Evolutionary conservation across 2,329 filamentous ascomycete genomes (phyloP).

Genomic region (Exophiala bonariae): DNA sequence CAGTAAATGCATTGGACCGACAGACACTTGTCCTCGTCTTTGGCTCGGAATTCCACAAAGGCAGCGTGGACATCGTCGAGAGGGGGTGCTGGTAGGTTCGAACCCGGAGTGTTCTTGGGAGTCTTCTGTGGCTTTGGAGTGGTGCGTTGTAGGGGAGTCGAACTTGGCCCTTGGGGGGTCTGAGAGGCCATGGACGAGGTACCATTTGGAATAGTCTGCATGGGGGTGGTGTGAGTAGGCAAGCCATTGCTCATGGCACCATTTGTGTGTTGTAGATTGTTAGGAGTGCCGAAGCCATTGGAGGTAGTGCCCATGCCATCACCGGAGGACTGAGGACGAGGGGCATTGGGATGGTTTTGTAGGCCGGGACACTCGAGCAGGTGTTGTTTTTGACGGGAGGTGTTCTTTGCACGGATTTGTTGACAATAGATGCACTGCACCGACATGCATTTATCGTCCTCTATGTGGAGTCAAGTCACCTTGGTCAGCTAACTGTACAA

Average conservation of each 20-base stretch:
- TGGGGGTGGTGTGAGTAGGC: conserved; percentile 42
- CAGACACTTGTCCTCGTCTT: conserved; percentile 40
- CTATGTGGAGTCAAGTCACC: conserved; percentile 19
- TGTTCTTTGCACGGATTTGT: conserved; percentile 54
- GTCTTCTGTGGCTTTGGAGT: conserved; percentile 24
- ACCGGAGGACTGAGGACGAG: conserved; percentile 41
- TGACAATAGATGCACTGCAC: conserved; percentile 56
- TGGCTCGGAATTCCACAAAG: conserved; percentile 41
- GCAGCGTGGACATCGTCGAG: conserved; percentile 51
- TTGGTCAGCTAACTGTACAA: conserved; percentile 17
- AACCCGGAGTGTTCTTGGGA: conserved; percentile 24
- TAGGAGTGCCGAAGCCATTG: conserved; percentile 46
- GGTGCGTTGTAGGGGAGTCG: conserved; percentile 18
- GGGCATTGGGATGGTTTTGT: conserved; percentile 45
- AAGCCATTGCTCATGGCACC: conserved; percentile 45
- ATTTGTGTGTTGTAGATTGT: conserved; percentile 42
- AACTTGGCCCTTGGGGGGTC: conserved; percentile 11
- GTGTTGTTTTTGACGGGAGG: conserved; percentile 53
- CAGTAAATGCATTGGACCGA: conserved; percentile 53
- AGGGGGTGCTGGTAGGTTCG: conserved; percentile 46
- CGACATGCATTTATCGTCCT: conserved; percentile 47
- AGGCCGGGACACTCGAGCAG: conserved; percentile 51
- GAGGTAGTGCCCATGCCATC: conserved; percentile 40
- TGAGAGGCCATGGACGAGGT: conserved; percentile 33
- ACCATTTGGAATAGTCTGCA: conserved; percentile 41